Percentiles rank a stretch among this genome's conserved stretches.
These are phyloP conservation scores for Tetrahymena thermophila DNA, from an alignment of 73 alveolate species.

Conservation along the genomic window DNA sequence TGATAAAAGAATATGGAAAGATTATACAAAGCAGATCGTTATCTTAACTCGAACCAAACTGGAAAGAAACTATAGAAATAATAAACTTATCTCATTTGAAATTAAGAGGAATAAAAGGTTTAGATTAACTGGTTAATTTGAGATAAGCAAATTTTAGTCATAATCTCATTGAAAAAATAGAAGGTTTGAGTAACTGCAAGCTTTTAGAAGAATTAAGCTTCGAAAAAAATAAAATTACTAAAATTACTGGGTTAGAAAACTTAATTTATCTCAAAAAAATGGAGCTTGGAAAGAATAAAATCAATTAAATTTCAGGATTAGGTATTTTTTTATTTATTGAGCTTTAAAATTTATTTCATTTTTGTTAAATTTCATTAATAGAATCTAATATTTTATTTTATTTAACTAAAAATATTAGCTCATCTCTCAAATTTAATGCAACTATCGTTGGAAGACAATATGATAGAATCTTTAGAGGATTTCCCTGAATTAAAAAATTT, in stretches of 20 bases:
- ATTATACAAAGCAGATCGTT: neutral
- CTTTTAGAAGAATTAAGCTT: conserved; percentile 84
- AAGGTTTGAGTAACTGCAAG: conserved; percentile 68
- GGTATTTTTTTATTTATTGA: conserved; percentile 15
- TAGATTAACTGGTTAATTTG: conserved; percentile 48
- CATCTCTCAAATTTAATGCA: conserved; percentile 59
- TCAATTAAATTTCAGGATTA: conserved; percentile 70
- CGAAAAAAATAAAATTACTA: conserved; percentile 76
- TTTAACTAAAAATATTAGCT: neutral
- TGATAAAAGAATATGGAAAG: conserved; percentile 2
- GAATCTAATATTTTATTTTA: conserved; percentile 54
- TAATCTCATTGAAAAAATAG: conserved; percentile 72
- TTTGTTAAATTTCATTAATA: conserved; percentile 69
- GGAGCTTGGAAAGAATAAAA: conserved; percentile 74
- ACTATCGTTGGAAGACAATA: conserved; percentile 86
- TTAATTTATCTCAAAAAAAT: conserved; percentile 69
- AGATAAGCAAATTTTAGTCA: conserved; percentile 71
- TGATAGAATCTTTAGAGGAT: conserved; percentile 75
- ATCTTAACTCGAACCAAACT: conserved; percentile 18
- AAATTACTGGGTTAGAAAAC: conserved; percentile 64
- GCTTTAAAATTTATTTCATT: no score
- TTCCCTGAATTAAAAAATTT: conserved; percentile 63
- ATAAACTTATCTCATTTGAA: conserved; percentile 51
- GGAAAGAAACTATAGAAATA: conserved; percentile 57
- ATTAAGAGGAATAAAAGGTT: conserved; percentile 43